Percentiles rank a stretch among this genome's conserved stretches.
Conservation (phyloP, 2,329 filamentous ascomycete species). For the Nakataea oryzae region DNA sequence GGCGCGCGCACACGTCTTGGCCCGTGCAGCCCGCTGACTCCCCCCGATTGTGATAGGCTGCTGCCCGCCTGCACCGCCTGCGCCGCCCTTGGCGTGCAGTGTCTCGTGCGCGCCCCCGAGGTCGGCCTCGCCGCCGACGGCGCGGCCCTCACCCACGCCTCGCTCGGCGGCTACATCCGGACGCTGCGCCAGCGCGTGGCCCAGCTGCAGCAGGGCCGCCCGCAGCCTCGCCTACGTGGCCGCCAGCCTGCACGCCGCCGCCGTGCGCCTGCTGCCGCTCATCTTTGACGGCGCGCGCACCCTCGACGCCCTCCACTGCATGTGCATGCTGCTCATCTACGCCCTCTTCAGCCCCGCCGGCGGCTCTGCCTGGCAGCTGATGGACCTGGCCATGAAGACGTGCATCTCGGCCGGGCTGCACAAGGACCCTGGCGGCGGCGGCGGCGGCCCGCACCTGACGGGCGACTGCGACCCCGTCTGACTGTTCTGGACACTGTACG, state of each 20-base stretch:
- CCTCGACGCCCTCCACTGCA: conserved; percentile 3
- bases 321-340: conserved; percentile 12
- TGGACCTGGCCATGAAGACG: conserved; percentile 18
- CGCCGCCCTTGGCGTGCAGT: conserved; percentile 3
- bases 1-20: not conserved
- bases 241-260: conserved; percentile 2
- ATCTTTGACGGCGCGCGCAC: not conserved
- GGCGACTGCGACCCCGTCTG: conserved; percentile 1
- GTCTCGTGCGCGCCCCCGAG: conserved; percentile 2
- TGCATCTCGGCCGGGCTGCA: conserved; percentile 16
- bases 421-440: conserved; percentile 11
- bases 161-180: not conserved
- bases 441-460: not conserved
- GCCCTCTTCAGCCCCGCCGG: conserved; percentile 13
- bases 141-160: conserved; percentile 1
- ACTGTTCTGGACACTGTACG: conserved; percentile 7
- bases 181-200: not conserved
- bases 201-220: conserved; percentile 5
- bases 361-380: conserved; percentile 19
- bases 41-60: not conserved
- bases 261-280: conserved; percentile 2
- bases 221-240: conserved; percentile 1
- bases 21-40: not conserved
- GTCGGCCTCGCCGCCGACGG: conserved; percentile 2
- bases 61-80: conserved; percentile 5